phyloP scores from a whole-genome alignment of 2,329 filamentous ascomycete species.

The Fusarium sp. region DNA sequence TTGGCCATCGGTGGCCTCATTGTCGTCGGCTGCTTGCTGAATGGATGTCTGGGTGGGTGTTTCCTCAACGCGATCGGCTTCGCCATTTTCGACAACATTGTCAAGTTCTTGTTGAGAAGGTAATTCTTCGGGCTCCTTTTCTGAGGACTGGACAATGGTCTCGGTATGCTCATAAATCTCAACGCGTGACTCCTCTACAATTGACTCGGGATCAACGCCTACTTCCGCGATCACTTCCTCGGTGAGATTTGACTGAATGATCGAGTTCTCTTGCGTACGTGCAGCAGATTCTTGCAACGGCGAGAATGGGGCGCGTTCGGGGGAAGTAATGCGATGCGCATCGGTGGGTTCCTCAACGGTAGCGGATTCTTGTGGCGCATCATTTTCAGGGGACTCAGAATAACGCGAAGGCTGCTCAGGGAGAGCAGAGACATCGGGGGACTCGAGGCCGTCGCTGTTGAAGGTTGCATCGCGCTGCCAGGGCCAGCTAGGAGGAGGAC shows the following conservation, averaged over 20 bases:
- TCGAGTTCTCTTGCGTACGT: not conserved
- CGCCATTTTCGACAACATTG: not conserved
- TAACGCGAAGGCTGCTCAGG: not conserved
- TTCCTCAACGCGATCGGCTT: conserved; percentile 27
- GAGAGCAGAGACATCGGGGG: conserved; percentile 14
- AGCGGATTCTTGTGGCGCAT: not conserved
- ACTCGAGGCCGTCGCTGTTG: conserved; percentile 9
- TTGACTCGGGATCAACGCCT: not conserved
- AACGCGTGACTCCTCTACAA: conserved; percentile 9
- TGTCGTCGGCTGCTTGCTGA: not conserved
- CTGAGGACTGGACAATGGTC: conserved; percentile 36
- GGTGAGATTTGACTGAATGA: not conserved
- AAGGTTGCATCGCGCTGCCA: conserved; percentile 35
- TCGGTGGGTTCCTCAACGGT: not conserved
- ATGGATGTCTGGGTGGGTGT: conserved; percentile 25
- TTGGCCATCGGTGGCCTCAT: not conserved
- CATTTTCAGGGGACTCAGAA: conserved; percentile 14
- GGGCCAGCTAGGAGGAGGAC: conserved; percentile 24
- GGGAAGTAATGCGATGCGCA: not conserved
- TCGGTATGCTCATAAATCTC: conserved; percentile 28
- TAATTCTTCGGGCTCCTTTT: conserved; percentile 15
- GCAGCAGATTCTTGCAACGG: conserved; percentile 12
- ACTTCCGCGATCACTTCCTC: not conserved
- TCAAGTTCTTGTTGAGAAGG: not conserved
- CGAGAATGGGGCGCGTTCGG: conserved; percentile 4